phyloP scores from a whole-genome alignment of 176 grass and related monocot genomes.

The Poa pratensis region DNA sequence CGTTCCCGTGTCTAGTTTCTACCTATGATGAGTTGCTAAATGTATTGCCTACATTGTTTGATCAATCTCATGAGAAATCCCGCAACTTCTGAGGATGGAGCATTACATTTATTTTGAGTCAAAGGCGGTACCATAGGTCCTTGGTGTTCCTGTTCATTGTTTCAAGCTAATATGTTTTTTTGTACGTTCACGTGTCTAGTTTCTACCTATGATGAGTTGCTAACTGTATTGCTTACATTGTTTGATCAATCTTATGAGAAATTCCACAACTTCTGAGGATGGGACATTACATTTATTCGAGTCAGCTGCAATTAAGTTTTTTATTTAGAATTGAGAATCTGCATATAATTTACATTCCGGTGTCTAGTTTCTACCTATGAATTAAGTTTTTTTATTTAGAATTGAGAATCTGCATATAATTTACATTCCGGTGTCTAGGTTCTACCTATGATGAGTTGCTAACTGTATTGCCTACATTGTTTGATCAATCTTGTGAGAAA shows the following conservation, averaged over 20 bases:
- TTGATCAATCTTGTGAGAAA: conserved; percentile 15
- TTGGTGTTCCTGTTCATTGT: neutral
- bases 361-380: no score
- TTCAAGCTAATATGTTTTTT: neutral
- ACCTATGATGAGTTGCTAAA: neutral
- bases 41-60: conserved; percentile 49
- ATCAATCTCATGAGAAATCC: neutral
- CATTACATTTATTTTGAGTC: no score
- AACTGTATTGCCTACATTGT: conserved; percentile 42
- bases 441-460: neutral
- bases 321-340: neutral
- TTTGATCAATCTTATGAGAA: conserved; percentile 30
- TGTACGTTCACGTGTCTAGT: neutral
- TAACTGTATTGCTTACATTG: conserved; percentile 37
- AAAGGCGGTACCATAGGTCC: neutral
- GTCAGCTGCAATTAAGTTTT: no score
- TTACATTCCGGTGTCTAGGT: neutral
- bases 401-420: neutral
- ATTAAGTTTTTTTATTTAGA: no score
- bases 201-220: conserved; percentile 40
- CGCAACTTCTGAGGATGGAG: neutral
- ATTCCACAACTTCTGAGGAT: conserved; percentile 25
- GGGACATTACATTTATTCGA: no score
- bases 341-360: no score
- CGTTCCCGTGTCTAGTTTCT: no score